A percentile compares a stretch with the other conserved stretches of the same genome.
phyloP scores from a whole-genome alignment of 2,329 filamentous ascomycete species.

The Neopestalotiopsis sp. region DNA sequence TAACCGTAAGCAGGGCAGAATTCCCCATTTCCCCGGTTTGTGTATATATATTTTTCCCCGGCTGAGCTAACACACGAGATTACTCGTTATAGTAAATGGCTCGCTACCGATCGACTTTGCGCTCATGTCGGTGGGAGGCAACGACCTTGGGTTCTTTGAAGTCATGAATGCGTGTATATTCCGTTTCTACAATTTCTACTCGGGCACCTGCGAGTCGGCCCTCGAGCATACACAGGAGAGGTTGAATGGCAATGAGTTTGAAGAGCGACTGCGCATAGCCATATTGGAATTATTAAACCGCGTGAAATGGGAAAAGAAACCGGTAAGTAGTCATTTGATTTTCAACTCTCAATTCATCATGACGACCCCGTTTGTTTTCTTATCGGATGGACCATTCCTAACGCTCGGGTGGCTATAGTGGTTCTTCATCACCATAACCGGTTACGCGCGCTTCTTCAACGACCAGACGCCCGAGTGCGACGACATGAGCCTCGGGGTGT shows the following conservation, averaged over 20 bases:
- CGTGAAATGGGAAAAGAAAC: slow-evolving; percentile 49
- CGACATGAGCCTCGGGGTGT: slow-evolving; percentile 49
- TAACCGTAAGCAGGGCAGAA: slow-evolving; percentile 20
- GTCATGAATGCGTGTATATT: slow-evolving; percentile 57
- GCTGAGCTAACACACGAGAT: background rate
- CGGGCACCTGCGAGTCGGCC: slow-evolving; percentile 48
- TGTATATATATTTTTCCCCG: too few species aligned
- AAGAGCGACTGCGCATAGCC: slow-evolving; percentile 42
- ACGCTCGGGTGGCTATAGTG: slow-evolving; percentile 14
- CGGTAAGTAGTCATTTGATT: slow-evolving; percentile 20
- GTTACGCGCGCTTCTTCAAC: slow-evolving; percentile 55
- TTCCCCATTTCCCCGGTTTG: background rate
- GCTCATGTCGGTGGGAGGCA: slow-evolving; percentile 52
- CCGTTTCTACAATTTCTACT: slow-evolving; percentile 54
- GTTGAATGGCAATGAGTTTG: slow-evolving; percentile 42
- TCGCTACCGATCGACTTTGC: slow-evolving; percentile 46
- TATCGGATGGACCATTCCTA: background rate
- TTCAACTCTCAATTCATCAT: background rate
- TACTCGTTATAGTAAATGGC: slow-evolving; percentile 35
- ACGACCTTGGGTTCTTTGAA: slow-evolving; percentile 55
- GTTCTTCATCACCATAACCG: slow-evolving; percentile 50
- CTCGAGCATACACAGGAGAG: slow-evolving; percentile 39
- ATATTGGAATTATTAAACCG: slow-evolving; percentile 49
- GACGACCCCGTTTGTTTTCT: too few species aligned
- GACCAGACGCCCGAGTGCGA: slow-evolving; percentile 48